Evolutionary conservation across 1,284 basidiomycete species (phyloP), one percentile per base, ranked within the genome.

Genomic region (Inonotus obliquus): DNA sequence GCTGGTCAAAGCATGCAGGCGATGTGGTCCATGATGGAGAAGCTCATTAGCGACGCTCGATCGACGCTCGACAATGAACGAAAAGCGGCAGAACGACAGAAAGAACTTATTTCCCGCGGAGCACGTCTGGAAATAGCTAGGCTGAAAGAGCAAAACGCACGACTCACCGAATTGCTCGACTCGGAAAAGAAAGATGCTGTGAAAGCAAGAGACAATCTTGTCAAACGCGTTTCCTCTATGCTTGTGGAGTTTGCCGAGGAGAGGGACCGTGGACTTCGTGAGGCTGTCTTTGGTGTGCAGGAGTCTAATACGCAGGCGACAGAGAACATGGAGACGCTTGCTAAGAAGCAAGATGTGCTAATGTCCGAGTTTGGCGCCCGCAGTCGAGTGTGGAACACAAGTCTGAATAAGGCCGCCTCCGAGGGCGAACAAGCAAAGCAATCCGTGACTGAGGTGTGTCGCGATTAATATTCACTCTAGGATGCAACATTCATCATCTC

Each of bases 141-240:
- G 25, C 76, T 96, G 21, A 81, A 81, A 63, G 76, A 82, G 54
- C 92, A 95, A 70, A 96, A 96, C 68, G 77, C 78, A n/a, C 72
- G 80, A 1, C 78, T 97, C 32, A 73, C 75, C 1, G 77, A 78
- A 25, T 75, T 92, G 63, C 75, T 96, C 2, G 81, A 86, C 64
- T 74, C 81, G 4, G 91, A 96, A 73, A 84, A 81, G 69, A 70
- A 73, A 4, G 88, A 84, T 65, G 81, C 86, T 0, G 81, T 85
- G 29, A 81, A 80, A 56, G 82, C 89, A 1, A 88, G 86, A 65
- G 84, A 87, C 41, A 86, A 90, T 52, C 74, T 96, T 5, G 74
- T 93, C 45, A 80, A 86, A 52, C 85, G 86, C 39, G 80, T 96
- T 60, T 87, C 89, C 0, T 77, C 77, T 5, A 76, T 94, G 64